Evolutionary conservation across 2,329 filamentous ascomycete genomes (phyloP), one percentile per base, ranked within the genome.

Genomic region (Orbilia quercus): DNA sequence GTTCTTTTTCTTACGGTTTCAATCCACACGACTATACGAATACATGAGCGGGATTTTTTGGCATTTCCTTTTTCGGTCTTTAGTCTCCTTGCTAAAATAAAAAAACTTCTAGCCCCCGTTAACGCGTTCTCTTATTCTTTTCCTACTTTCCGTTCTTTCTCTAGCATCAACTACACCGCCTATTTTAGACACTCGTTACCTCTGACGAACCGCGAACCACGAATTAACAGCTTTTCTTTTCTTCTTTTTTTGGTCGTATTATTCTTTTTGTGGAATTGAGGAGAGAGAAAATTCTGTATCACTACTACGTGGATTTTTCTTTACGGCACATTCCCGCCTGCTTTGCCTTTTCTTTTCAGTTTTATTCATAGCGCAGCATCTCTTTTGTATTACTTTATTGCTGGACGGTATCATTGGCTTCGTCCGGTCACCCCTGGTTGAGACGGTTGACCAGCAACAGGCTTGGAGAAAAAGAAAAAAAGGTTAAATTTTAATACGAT

Each of bases 1-100:
- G 20, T 34, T 50, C n/a, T 50, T 23, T 48, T 62, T 62, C 36
- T 51, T 45, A 12, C 40, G 18, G 38, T 54, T 55, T 48, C 40
- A 36, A 50, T 66, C 40, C 25, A 50, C 42, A 62, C 60, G 69
- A 66, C 50, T 66, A 44, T 57, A 72, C 58, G 66, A 72, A 60
- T 54, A 34, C 59, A 65, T 60, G 51, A 73, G 60, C 60, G 69
- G 67, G 67, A 18, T 59, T 66, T 60, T 34, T 25, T 36, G 25
- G 42, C n/a, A 25, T 31, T 59, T 55, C 34, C 38, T 44, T 57
- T 47, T 59, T 59, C 38, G 40, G 42, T 57, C 55, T 57, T 57
- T 50, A n/a, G n/a, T n/a, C n/a, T n/a, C n/a, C n/a, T n/a, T n/a
- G n/a, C n/a, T n/a, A n/a, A n/a, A n/a, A n/a, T n/a, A n/a, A n/a